Evolutionary conservation across 805 yeast genomes (phyloP).

Genomic region (Schwanniomyces vanrijiae): DNA sequence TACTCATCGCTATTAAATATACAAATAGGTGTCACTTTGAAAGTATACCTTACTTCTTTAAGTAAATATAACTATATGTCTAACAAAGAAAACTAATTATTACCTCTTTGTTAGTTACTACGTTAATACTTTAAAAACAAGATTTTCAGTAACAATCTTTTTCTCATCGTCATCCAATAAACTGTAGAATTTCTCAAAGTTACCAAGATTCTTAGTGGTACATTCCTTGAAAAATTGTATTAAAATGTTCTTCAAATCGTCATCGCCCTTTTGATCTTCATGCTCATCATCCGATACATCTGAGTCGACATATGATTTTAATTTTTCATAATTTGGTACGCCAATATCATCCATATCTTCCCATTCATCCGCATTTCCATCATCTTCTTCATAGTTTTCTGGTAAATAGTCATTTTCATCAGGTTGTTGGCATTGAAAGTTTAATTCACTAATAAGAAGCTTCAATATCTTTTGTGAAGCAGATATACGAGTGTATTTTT

Average conservation of each 20-base stretch:
- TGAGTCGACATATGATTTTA: constrained; percentile 55
- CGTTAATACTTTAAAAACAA: constrained; percentile 32
- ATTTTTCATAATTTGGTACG: constrained; percentile 59
- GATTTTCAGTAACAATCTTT: constrained; percentile 48
- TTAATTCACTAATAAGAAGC: constrained; percentile 66
- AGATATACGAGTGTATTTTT: constrained; percentile 61
- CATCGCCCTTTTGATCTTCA: constrained; percentile 29
- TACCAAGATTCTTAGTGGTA: constrained; percentile 46
- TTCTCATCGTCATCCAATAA: constrained; percentile 53
- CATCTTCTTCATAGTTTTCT: constrained; percentile 35
- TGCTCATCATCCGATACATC: constrained; percentile 41
- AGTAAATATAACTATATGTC: too few species aligned
- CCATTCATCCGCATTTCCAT: constrained; percentile 62
- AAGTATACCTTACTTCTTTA: too few species aligned
- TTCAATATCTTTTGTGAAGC: constrained; percentile 73
- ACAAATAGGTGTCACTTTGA: too few species aligned
- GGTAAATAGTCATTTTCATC: constrained; percentile 38
- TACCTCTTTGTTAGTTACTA: too few species aligned
- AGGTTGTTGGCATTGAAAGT: constrained; percentile 58
- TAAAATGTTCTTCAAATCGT: constrained; percentile 40
- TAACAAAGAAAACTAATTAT: too few species aligned
- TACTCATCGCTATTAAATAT: too few species aligned
- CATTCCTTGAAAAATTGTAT: constrained; percentile 57
- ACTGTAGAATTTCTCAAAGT: constrained; percentile 54
- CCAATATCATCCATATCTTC: constrained; percentile 74